Base-by-base conservation (phyloP, 345 rosid species). In the Arabis alpina region DNA sequence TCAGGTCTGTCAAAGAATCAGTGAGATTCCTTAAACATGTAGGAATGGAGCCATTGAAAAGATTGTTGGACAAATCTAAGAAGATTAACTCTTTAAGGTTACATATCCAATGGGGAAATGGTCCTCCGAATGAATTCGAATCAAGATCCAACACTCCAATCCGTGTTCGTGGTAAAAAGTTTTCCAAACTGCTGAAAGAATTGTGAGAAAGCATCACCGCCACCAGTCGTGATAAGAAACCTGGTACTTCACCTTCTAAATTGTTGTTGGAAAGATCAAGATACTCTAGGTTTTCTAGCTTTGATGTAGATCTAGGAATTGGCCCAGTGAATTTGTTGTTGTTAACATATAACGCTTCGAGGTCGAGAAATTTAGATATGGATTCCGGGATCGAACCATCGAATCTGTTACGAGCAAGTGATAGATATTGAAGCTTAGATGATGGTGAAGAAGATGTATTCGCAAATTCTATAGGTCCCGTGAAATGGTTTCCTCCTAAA, bases 41-140 rank as follows among this genome's bases (percentile, higher is more conserved):
- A 15, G 85, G 87, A 13, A 87, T 62, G 0, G 1, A 2, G 19
- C 82, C 84, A 8, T 0, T 59, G 64, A 82, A 70, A 6, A n/a
- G 36, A 41, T 84, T 86, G 51, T 55, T n/a, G 4, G 92, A 87
- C 54, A 82, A 32, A 47, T 82, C 81, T 41, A 87, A 77, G 16
- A 81, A 62, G 24, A 11, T 2, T 2, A 85, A 75, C 50, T 0
- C 11, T 9, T 1, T 6, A 10, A 50, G 65, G 1, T 15, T 73
- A 79, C 87, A 85, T 2, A 82, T n/a, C 10, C 82, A 83, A 0
- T 2, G 6, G 0, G 89, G 92, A 14, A 71, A 60, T 6, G 44
- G 68, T 51, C 61, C 75, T n/a, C 3, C 54, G 1, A 71, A 60
- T 9, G 60, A 41, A 23, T 71, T 71, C 0, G 54, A 61, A 52